Conservation (phyloP, 305 asterid species). For the Rubia peregrina region DNA sequence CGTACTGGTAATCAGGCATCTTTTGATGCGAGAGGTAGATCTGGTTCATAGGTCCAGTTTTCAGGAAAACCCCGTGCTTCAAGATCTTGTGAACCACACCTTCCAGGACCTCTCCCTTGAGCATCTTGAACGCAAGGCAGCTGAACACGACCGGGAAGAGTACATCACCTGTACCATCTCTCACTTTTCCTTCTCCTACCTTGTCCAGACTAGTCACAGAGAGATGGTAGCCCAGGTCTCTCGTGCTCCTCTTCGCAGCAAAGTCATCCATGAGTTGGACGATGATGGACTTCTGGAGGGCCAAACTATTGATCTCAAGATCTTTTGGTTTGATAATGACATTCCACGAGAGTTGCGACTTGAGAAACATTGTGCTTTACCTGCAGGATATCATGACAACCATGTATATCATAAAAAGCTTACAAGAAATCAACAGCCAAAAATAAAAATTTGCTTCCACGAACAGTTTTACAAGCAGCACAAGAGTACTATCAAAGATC, state of each 20-base stretch:
- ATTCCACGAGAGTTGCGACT: constrained; percentile 59
- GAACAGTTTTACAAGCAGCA: no score
- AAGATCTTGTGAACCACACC: constrained; percentile 63
- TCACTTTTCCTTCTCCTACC: constrained; percentile 74
- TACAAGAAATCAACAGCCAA: not conserved
- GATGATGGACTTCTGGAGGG: constrained; percentile 75
- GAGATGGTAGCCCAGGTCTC: constrained; percentile 66
- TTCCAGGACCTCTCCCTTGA: constrained; percentile 65
- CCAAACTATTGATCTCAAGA: constrained; percentile 51
- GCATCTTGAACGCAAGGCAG: constrained; percentile 74
- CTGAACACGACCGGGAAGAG: constrained; percentile 73
- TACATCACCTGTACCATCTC: constrained; percentile 65
- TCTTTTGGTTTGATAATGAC: constrained; percentile 27
- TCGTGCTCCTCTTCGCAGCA: constrained; percentile 64
- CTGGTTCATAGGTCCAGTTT: constrained; percentile 64
- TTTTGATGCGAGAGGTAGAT: constrained; percentile 61
- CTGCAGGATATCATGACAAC: not conserved
- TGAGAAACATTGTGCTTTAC: constrained; percentile 42
- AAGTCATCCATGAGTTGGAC: constrained; percentile 65
- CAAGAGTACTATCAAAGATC: not conserved
- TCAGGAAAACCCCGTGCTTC: constrained; percentile 71
- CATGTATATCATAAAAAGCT: not conserved
- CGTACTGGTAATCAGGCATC: constrained; percentile 58
- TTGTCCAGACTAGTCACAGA: constrained; percentile 52
- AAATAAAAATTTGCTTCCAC: no score